Evolutionary conservation across 2,329 filamentous ascomycete species (phyloP).

Genomic region (Colletotrichum sp.): DNA sequence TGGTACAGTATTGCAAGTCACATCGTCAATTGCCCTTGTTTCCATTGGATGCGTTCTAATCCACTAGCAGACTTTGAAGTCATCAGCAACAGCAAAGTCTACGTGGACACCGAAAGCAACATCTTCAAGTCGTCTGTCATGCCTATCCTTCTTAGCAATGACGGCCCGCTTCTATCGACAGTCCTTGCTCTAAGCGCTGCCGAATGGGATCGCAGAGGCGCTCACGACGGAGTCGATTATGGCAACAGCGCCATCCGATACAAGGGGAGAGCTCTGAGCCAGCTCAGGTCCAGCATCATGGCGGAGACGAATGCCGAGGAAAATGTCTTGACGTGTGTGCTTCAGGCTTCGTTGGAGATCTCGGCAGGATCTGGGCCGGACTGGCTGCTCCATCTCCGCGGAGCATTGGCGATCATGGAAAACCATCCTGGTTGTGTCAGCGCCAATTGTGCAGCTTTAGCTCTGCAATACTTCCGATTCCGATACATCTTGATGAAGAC

Average conservation of each 20-base stretch:
- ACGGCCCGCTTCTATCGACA: not conserved
- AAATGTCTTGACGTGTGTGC: not conserved
- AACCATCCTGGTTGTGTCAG: not conserved
- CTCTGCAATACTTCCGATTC: slow-evolving; percentile 1
- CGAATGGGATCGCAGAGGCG: not conserved
- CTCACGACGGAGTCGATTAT: not conserved
- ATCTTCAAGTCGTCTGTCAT: not conserved
- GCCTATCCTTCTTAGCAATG: not conserved
- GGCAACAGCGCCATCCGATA: not conserved
- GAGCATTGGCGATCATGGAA: not conserved
- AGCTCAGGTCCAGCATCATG: not conserved
- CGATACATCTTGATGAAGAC: slow-evolving; percentile 1
- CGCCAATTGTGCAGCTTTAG: not conserved
- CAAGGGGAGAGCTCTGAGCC: not conserved
- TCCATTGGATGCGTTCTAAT: not conserved
- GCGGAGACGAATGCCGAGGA: not conserved
- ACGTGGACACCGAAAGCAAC: not conserved
- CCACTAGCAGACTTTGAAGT: not conserved
- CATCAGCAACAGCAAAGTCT: not conserved
- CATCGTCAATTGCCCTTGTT: not conserved
- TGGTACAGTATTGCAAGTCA: slow-evolving; percentile 4
- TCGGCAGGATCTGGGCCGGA: not conserved
- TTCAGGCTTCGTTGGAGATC: slow-evolving; percentile 2
- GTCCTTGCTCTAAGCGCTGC: not conserved
- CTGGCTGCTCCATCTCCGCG: not conserved